phyloP scores from a whole-genome alignment of 768 basidiomycete species.

The Lactarius hengduanensis region DNA sequence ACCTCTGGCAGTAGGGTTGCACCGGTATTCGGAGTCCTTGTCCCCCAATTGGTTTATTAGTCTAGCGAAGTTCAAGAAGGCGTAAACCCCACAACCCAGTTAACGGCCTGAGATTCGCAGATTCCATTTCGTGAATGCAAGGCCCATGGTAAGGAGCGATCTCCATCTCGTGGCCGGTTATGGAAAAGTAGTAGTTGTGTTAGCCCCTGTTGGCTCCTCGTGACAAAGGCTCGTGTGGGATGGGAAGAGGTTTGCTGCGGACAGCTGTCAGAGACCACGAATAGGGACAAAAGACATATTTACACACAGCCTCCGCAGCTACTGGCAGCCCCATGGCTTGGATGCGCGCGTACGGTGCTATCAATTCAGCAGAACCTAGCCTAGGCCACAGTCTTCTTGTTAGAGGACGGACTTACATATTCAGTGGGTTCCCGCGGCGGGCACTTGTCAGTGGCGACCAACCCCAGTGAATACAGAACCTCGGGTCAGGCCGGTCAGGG shows the following conservation, averaged over 20 bases:
- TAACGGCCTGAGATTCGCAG: background rate
- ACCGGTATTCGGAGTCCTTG: background rate
- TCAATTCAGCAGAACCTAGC: conserved; percentile 4
- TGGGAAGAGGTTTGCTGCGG: conserved; percentile 5
- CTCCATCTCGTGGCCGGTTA: background rate
- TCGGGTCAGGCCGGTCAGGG: background rate
- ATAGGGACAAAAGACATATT: background rate
- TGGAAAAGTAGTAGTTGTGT: background rate
- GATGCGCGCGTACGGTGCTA: background rate
- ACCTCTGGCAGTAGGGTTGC: conserved; percentile 6
- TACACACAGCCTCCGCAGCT: conserved; percentile 11
- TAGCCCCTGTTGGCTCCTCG: background rate
- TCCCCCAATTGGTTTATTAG: background rate
- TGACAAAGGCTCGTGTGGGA: background rate
- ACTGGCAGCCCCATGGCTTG: background rate
- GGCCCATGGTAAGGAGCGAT: background rate
- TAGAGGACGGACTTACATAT: background rate
- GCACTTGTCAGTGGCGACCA: background rate
- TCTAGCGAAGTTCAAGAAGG: background rate
- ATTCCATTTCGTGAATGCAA: background rate
- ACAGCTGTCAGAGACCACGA: background rate
- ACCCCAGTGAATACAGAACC: background rate
- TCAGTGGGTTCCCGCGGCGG: background rate
- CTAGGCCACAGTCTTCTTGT: too few species aligned
- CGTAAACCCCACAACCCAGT: background rate